Conservation (phyloP, 352 stramenopile genomes). For the Phytophthora colocasiae region DNA sequence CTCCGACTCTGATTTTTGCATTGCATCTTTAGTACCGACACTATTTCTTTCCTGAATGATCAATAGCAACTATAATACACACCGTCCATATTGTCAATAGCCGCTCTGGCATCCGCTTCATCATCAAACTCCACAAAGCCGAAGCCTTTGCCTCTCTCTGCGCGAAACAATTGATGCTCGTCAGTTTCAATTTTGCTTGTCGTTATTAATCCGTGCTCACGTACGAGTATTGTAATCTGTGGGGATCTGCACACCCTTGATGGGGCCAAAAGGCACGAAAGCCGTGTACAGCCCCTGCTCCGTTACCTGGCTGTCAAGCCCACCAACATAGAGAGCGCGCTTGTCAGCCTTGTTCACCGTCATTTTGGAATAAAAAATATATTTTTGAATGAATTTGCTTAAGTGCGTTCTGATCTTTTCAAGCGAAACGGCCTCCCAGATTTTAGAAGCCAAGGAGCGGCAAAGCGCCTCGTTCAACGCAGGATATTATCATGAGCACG, state of each 20-base stretch:
- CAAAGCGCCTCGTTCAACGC: slow-evolving; percentile 13
- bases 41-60: background rate
- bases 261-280: slow-evolving; percentile 84
- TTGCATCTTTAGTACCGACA: slow-evolving; percentile 10
- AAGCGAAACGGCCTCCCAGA: slow-evolving; percentile 26
- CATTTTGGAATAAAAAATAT: slow-evolving; percentile 15
- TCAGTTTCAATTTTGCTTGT: background rate
- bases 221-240: slow-evolving; percentile 77
- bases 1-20: slow-evolving; percentile 77
- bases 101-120: slow-evolving; percentile 85
- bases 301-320: slow-evolving; percentile 89
- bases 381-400: slow-evolving; percentile 5
- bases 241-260: slow-evolving; percentile 85
- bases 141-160: slow-evolving; percentile 91
- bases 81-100: slow-evolving; percentile 97
- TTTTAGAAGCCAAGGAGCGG: slow-evolving; percentile 21
- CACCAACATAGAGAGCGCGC: slow-evolving; percentile 91
- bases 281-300: slow-evolving; percentile 88
- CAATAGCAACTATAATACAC: slow-evolving; percentile 3
- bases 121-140: slow-evolving; percentile 96
- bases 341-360: slow-evolving; percentile 58
- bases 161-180: slow-evolving; percentile 3
- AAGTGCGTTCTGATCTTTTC: slow-evolving; percentile 41
- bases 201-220: slow-evolving; percentile 13
- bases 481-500: slow-evolving; percentile 67